These are phyloP conservation scores for Mycena belliarum DNA, from an alignment of 768 basidiomycete genomes.

Conservation along the genomic window DNA sequence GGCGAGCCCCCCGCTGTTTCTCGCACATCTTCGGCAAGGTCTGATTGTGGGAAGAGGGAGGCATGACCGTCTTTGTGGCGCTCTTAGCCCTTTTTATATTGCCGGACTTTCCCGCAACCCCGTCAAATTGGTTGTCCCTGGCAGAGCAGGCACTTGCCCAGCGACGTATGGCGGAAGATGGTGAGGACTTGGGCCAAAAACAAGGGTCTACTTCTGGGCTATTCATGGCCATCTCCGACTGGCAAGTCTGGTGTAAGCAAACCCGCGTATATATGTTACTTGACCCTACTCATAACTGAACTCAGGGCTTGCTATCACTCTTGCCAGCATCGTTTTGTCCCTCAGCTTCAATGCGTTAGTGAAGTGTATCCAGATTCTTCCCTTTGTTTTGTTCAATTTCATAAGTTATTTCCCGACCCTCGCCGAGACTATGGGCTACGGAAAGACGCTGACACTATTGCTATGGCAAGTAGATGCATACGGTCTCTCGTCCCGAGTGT, in stretches of 20 bases:
- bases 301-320: slow-evolving; percentile 34
- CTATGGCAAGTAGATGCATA: not conserved
- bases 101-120: slow-evolving; percentile 63
- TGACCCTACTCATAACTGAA: not conserved
- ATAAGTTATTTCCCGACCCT: slow-evolving; percentile 67
- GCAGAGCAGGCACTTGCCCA: slow-evolving; percentile 58
- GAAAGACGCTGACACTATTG: slow-evolving; percentile 57
- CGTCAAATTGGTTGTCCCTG: slow-evolving; percentile 58
- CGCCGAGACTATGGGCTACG: slow-evolving; percentile 66
- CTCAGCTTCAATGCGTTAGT: slow-evolving; percentile 59
- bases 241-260: slow-evolving; percentile 65
- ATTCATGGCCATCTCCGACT: slow-evolving; percentile 60
- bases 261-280: slow-evolving; percentile 27
- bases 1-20: slow-evolving; percentile 28
- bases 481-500: not conserved
- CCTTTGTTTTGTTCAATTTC: not conserved
- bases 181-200: slow-evolving; percentile 21
- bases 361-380: not conserved
- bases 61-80: slow-evolving; percentile 52
- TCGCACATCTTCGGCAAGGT: too few species aligned
- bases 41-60: slow-evolving; percentile 39
- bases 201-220: slow-evolving; percentile 40
- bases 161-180: slow-evolving; percentile 64
- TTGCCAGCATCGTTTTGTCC: slow-evolving; percentile 49
- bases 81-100: slow-evolving; percentile 61